Evolutionary conservation across 768 basidiomycete genomes (phyloP).

Genomic region (Asterophora parasitica): DNA sequence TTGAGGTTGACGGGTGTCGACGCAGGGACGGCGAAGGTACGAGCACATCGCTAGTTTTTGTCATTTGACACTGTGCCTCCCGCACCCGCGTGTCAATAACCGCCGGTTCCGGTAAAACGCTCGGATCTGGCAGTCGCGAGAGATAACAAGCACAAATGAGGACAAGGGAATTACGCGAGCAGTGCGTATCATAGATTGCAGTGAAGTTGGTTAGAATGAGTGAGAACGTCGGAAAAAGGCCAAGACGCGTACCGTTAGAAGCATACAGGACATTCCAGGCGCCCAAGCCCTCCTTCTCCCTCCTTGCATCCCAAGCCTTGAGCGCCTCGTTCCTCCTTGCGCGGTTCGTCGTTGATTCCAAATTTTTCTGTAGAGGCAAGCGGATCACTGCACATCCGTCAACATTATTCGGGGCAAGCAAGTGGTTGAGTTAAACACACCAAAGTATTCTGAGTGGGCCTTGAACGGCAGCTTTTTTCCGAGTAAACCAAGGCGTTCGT

Average conservation of each 20-base stretch:
- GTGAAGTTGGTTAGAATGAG: too few species aligned
- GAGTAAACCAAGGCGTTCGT: conserved; percentile 56
- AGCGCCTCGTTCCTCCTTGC: conserved; percentile 38
- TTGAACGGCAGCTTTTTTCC: conserved; percentile 55
- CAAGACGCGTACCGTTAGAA: conserved; percentile 18
- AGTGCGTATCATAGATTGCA: not conserved
- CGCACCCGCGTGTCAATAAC: conserved; percentile 13
- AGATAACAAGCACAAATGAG: not conserved
- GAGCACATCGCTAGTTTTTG: conserved; percentile 29
- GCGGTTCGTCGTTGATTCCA: conserved; percentile 31
- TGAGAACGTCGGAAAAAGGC: too few species aligned
- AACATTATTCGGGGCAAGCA: conserved; percentile 1
- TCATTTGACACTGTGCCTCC: conserved; percentile 21
- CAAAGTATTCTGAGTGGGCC: conserved; percentile 39
- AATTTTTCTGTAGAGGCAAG: conserved; percentile 37
- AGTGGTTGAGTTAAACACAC: conserved; percentile 28
- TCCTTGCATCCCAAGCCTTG: conserved; percentile 43
- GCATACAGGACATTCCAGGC: conserved; percentile 46
- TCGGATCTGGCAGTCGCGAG: conserved; percentile 6
- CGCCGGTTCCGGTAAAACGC: conserved; percentile 18
- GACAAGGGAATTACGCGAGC: not conserved
- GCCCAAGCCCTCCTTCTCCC: conserved; percentile 26
- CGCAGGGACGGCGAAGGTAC: conserved; percentile 35
- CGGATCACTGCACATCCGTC: conserved; percentile 51
- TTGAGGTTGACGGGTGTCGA: conserved; percentile 19